Conservation (phyloP, 208 protist genomes). For the Trypanosoma conorhini region DNA sequence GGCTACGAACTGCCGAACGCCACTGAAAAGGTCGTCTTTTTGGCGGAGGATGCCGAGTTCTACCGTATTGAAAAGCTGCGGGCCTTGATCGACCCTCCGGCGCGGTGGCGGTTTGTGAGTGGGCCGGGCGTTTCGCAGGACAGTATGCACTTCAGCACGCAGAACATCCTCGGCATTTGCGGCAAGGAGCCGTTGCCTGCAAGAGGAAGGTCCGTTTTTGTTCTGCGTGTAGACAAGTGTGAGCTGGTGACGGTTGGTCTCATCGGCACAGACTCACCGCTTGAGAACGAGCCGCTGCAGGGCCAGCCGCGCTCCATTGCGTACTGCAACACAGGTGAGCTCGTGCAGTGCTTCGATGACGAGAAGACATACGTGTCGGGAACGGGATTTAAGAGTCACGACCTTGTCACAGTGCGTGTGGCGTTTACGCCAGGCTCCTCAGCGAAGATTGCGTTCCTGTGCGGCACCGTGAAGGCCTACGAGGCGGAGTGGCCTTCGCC, state of each 20-base stretch:
- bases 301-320: slow-evolving; percentile 56
- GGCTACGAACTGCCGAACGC: slow-evolving; percentile 76
- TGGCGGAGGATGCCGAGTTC: slow-evolving; percentile 77
- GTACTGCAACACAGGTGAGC: slow-evolving; percentile 84
- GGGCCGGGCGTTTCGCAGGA: slow-evolving; percentile 72
- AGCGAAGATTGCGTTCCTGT: slow-evolving; percentile 25
- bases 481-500: slow-evolving; percentile 69
- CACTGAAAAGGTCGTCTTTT: slow-evolving; percentile 60
- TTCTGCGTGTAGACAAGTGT: slow-evolving; percentile 78
- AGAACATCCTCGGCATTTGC: slow-evolving; percentile 75
- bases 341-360: slow-evolving; percentile 30
- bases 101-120: slow-evolving; percentile 66
- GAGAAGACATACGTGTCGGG: slow-evolving; percentile 38
- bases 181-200: slow-evolving; percentile 65
- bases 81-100: slow-evolving; percentile 49
- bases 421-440: slow-evolving; percentile 27
- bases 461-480: slow-evolving; percentile 29
- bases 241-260: slow-evolving; percentile 73
- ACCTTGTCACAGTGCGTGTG: slow-evolving; percentile 58
- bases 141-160: slow-evolving; percentile 62
- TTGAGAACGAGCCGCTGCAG: slow-evolving; percentile 55
- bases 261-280: slow-evolving; percentile 41
- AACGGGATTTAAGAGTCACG: slow-evolving; percentile 50
- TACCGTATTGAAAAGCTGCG: slow-evolving; percentile 58
- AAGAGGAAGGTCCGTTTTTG: slow-evolving; percentile 45